These are phyloP conservation scores for Leptodermis oblonga DNA, from an alignment of 257 asterid species.

Conservation along the genomic window DNA sequence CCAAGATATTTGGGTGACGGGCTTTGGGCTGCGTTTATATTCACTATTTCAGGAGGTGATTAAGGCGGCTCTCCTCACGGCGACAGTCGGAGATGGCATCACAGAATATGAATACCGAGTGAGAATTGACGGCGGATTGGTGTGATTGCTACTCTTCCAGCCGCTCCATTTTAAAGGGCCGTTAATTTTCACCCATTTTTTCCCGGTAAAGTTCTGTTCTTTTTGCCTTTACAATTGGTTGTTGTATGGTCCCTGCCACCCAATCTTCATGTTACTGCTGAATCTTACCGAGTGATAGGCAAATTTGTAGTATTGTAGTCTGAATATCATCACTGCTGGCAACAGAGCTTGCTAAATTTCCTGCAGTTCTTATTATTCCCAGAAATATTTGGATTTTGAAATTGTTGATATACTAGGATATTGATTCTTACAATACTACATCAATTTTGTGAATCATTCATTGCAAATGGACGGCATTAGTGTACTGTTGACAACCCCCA, in stretches of 20 bases:
- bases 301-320: background rate
- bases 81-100: background rate
- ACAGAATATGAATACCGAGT: background rate
- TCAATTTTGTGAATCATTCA: background rate
- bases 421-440: background rate
- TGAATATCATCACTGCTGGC: background rate
- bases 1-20: background rate
- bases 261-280: too few species aligned
- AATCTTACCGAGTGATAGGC: too few species aligned
- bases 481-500: slow-evolving; percentile 44
- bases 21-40: too few species aligned
- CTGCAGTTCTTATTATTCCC: background rate
- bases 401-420: background rate
- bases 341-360: background rate
- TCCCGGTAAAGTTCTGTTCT: background rate
- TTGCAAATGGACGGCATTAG: slow-evolving; percentile 33
- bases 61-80: background rate
- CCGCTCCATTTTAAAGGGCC: background rate
- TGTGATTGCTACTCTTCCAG: too few species aligned
- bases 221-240: too few species aligned
- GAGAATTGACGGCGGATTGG: background rate
- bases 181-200: background rate
- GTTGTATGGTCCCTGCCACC: too few species aligned
- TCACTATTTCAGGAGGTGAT: background rate
- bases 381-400: background rate